Conservation (phyloP, 768 basidiomycete genomes). For the Pleurotus tuber-regium region DNA sequence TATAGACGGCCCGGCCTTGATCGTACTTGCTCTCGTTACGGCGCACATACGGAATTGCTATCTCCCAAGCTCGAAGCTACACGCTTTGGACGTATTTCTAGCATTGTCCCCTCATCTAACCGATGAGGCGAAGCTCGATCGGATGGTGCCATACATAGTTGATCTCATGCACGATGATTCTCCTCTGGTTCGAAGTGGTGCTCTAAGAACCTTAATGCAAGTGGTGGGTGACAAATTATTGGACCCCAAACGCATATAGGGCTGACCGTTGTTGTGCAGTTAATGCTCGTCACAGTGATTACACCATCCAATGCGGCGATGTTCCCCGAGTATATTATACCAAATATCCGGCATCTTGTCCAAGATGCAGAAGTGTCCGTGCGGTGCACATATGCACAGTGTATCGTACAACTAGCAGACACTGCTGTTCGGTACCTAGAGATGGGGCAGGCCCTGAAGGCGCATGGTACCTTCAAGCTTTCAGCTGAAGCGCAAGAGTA, state of each 20-base stretch:
- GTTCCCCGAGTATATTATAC: slow-evolving; percentile 94
- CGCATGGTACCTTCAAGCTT: slow-evolving; percentile 71
- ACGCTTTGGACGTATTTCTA: slow-evolving; percentile 82
- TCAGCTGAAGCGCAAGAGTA: slow-evolving; percentile 65
- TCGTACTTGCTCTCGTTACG: slow-evolving; percentile 83
- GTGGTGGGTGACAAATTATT: slow-evolving; percentile 50
- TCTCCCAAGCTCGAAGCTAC: slow-evolving; percentile 82
- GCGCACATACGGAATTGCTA: slow-evolving; percentile 88
- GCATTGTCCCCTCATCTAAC: slow-evolving; percentile 79
- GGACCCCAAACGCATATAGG: not conserved
- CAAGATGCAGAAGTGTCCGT: slow-evolving; percentile 85
- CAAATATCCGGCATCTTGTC: slow-evolving; percentile 80
- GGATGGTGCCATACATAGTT: slow-evolving; percentile 89
- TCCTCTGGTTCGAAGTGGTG: slow-evolving; percentile 77
- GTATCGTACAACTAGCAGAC: slow-evolving; percentile 81
- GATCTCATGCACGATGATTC: slow-evolving; percentile 86
- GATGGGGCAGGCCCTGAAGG: slow-evolving; percentile 89
- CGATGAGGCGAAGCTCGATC: slow-evolving; percentile 93
- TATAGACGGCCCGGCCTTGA: slow-evolving; percentile 83
- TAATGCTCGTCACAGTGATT: slow-evolving; percentile 70
- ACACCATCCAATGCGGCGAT: slow-evolving; percentile 79
- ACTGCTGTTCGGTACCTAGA: slow-evolving; percentile 87
- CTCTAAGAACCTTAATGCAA: slow-evolving; percentile 77
- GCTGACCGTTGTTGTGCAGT: slow-evolving; percentile 18
- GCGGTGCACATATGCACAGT: slow-evolving; percentile 78